Conservation (phyloP, 441 rosid genomes). For the Erysimum pusillum region DNA sequence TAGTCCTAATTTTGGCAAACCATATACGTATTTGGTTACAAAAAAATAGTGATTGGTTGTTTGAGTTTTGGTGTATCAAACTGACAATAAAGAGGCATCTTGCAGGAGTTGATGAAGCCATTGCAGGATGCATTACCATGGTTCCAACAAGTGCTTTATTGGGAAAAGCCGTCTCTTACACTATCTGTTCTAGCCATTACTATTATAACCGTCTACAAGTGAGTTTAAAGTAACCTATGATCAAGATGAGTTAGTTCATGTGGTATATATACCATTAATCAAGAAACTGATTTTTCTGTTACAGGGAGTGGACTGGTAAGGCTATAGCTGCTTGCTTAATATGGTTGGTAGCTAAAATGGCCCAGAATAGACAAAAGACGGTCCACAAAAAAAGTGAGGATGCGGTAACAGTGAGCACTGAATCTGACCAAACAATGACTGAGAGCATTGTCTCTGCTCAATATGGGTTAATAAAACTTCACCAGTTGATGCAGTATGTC, state of each 20-base stretch:
- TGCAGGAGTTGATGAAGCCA: conserved; percentile 83
- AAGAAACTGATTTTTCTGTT: not conserved
- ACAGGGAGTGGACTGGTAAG: conserved; percentile 88
- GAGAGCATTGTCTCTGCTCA: conserved; percentile 90
- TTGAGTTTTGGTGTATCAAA: not conserved
- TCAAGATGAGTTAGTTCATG: not conserved
- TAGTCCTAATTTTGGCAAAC: not conserved
- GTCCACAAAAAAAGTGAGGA: conserved; percentile 50
- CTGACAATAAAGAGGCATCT: conserved; percentile 13
- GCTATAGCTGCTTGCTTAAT: conserved; percentile 67
- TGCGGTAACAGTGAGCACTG: conserved; percentile 66
- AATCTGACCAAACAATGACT: conserved; percentile 64
- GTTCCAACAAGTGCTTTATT: conserved; percentile 61
- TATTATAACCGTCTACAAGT: conserved; percentile 63
- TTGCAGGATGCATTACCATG: conserved; percentile 51
- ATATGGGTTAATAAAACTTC: conserved; percentile 60
- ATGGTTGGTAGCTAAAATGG: conserved; percentile 64
- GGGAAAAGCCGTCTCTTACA: conserved; percentile 72
- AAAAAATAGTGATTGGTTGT: not conserved
- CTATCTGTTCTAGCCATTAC: conserved; percentile 44
- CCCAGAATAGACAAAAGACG: conserved; percentile 55
- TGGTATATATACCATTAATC: not conserved
- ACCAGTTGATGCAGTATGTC: conserved; percentile 63
- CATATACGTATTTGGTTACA: not conserved
- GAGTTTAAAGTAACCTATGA: conserved; percentile 46